Percentiles rank a stretch among this genome's conserved stretches.
Evolutionary conservation across 352 stramenopile species (phyloP).

Genomic region (Pythium brassicae): DNA sequence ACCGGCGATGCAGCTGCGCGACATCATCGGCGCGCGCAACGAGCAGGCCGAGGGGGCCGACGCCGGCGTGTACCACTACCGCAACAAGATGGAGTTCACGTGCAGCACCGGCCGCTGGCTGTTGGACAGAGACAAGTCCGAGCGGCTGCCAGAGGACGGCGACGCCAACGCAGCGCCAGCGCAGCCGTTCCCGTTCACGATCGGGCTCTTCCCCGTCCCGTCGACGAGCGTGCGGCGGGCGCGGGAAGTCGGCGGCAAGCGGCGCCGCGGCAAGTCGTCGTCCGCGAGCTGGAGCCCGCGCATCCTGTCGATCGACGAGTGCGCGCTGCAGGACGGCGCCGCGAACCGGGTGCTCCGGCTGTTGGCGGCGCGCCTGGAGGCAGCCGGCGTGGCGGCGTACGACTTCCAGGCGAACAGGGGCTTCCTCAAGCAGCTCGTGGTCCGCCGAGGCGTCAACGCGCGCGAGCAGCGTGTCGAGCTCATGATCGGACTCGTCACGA

Average conservation of each 20-base stretch:
- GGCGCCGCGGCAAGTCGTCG: conserved; percentile 21
- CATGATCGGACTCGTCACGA: conserved; percentile 68
- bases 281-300: conserved; percentile 49
- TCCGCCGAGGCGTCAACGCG: conserved; percentile 39
- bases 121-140: conserved; percentile 34
- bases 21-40: conserved; percentile 30
- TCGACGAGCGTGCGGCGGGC: conserved; percentile 40
- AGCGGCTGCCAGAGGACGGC: not conserved
- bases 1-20: conserved; percentile 26
- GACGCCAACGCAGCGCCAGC: not conserved
- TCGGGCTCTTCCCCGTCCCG: conserved; percentile 65
- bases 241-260: conserved; percentile 30
- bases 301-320: conserved; percentile 63
- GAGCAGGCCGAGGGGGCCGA: not conserved
- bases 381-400: conserved; percentile 37
- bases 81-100: conserved; percentile 86
- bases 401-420: conserved; percentile 54
- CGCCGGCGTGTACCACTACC: conserved; percentile 38
- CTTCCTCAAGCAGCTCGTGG: conserved; percentile 64
- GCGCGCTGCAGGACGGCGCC: conserved; percentile 36
- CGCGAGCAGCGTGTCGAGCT: conserved; percentile 25
- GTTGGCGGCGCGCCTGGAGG: conserved; percentile 26
- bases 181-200: conserved; percentile 37
- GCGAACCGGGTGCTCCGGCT: conserved; percentile 43
- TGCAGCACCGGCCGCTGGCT: conserved; percentile 73